phyloP scores from a whole-genome alignment of 768 basidiomycete species.

The Pulveroboletus ravenelii region DNA sequence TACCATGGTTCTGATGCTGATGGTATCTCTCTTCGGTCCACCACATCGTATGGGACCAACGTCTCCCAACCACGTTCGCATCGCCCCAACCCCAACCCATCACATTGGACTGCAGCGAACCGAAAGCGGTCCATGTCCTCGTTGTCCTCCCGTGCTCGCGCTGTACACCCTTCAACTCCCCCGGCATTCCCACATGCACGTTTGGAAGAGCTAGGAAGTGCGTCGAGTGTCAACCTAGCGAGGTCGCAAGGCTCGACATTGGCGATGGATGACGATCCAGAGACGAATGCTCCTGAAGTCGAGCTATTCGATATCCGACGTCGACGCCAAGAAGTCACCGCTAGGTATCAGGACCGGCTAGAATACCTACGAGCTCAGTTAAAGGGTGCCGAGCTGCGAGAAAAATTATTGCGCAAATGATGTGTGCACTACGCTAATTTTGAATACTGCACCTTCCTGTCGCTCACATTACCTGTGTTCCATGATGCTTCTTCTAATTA shows the following conservation, averaged over 20 bases:
- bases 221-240: conserved; percentile 49
- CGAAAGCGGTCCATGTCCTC: conserved; percentile 64
- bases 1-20: conserved; percentile 41
- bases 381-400: conserved; percentile 79
- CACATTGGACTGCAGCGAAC: conserved; percentile 37
- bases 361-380: conserved; percentile 79
- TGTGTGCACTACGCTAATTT: not conserved
- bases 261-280: conserved; percentile 33
- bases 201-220: conserved; percentile 34
- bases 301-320: conserved; percentile 69
- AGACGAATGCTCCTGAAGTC: conserved; percentile 38
- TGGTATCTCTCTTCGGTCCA: conserved; percentile 49
- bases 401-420: conserved; percentile 68
- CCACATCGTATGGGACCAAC: conserved; percentile 46
- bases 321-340: conserved; percentile 64
- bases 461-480: conserved; percentile 11
- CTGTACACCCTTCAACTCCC: conserved; percentile 33
- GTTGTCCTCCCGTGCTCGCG: conserved; percentile 44
- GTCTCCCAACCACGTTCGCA: conserved; percentile 45
- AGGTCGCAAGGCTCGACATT: conserved; percentile 30
- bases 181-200: conserved; percentile 28
- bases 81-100: conserved; percentile 37
- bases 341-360: conserved; percentile 68
- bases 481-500: conserved; percentile 15
- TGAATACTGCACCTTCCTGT: conserved; percentile 3